Conservation (phyloP, 495 filamentous ascomycete genomes). For the Platismatia glauca region DNA sequence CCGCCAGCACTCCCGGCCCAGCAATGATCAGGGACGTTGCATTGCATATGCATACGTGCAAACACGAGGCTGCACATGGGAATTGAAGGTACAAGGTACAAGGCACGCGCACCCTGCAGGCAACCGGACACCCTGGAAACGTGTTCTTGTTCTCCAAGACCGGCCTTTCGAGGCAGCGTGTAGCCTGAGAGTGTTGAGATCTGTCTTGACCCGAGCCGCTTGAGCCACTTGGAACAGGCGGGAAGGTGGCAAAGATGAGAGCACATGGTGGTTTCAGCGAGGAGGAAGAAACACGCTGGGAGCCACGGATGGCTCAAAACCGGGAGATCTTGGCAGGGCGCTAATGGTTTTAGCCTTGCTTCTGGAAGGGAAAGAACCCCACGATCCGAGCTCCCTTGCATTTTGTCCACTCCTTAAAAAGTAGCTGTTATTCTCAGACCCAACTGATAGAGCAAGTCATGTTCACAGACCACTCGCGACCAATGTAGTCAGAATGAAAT, state of each 20-base stretch:
- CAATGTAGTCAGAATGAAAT: too few species aligned
- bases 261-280: neutral
- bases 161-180: neutral
- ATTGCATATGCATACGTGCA: neutral
- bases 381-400: neutral
- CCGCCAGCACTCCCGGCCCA: neutral
- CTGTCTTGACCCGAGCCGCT: neutral
- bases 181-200: neutral
- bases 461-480: too few species aligned
- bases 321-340: neutral
- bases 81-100: neutral
- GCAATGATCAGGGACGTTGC: conserved; percentile 6
- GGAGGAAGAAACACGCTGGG: too few species aligned
- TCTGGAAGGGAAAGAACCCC: neutral
- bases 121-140: neutral
- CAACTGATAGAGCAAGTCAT: neutral
- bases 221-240: neutral
- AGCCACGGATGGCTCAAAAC: neutral
- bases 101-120: conserved; percentile 1
- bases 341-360: neutral
- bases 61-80: conserved; percentile 6
- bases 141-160: neutral
- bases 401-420: too few species aligned
- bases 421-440: neutral
- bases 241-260: neutral